Base-by-base conservation (phyloP, 2,329 filamentous ascomycete genomes). In the Neonectria sp. region DNA sequence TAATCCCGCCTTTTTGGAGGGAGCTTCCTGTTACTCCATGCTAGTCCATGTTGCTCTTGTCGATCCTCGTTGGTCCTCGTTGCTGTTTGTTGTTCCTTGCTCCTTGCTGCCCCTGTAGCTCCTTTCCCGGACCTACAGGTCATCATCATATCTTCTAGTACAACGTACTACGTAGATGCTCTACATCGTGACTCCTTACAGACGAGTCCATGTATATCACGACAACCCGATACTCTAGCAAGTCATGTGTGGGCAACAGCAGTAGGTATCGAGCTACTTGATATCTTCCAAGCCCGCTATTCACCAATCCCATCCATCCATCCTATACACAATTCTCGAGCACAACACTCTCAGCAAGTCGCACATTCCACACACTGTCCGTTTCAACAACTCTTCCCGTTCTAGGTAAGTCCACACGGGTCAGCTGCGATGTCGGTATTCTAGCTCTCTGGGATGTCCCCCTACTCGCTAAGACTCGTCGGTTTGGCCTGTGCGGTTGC, bases 1-100 rank as follows among this genome's bases (percentile, higher is more conserved):
- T 43, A 40, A 57, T 66, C 58, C 58, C 63, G 63, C 63, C 58
- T 66, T 66, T 62, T 66, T 61, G 24, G 51, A 61, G 57, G 57
- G 31, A 61, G 57, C 57, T 61, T 29, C 21, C n/a, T 21, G 21
- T 31, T 53, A n/a, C 7, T 17, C 25, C 7, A n/a, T 11, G 43
- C 24, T 46, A n/a, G 4, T 24, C 9, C 24, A 31, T 31, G 21
- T 21, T 21, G 21, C 21, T 21, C 21, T 3, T 35, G 33, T 35
- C 33, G 33, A 35, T 35, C 33, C 11, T 35, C 33, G 12, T 13
- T 35, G 33, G 33, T 13, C 31, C 31, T 33, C 8, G 13, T 12
- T 37, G 33, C 13, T 13, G 35, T 37, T 52, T 52, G 48, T 12
- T 12, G 8, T 6, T 52, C 48, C 27, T 21, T 52, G 48, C 15